Percentiles rank a stretch among this genome's conserved stretches.
Evolutionary conservation across 2,329 filamentous ascomycete species (phyloP).

Genomic region (Calycina marina): DNA sequence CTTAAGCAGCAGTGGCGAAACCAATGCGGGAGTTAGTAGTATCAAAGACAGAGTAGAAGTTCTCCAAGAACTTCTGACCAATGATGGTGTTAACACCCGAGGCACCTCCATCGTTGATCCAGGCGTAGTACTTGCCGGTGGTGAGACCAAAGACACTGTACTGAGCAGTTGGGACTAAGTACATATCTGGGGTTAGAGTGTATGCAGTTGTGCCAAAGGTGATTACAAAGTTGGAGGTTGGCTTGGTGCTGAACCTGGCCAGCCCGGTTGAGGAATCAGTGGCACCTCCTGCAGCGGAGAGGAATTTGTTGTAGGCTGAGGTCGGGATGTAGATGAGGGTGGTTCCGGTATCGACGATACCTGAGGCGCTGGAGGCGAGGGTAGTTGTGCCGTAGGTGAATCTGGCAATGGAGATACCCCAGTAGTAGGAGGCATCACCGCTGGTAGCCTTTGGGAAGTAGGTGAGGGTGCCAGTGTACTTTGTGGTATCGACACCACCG

Average conservation of each 20-base stretch:
- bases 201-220: constrained; percentile 19
- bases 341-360: constrained; percentile 72
- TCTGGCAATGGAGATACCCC: constrained; percentile 54
- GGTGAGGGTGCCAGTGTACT: constrained; percentile 51
- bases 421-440: constrained; percentile 38
- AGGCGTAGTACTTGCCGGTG: constrained; percentile 19
- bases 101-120: constrained; percentile 18
- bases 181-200: constrained; percentile 18
- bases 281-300: constrained; percentile 17
- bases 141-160: constrained; percentile 14
- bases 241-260: constrained; percentile 15
- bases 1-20: constrained; percentile 14
- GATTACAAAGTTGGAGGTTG: constrained; percentile 19
- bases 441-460: constrained; percentile 39
- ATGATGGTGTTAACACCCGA: constrained; percentile 19
- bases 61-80: constrained; percentile 21
- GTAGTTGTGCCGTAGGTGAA: constrained; percentile 41
- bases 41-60: constrained; percentile 21
- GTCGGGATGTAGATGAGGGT: constrained; percentile 59
- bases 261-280: constrained; percentile 17
- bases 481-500: constrained; percentile 49
- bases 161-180: constrained; percentile 17
- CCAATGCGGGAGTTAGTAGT: constrained; percentile 13
- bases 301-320: constrained; percentile 18
- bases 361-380: constrained; percentile 29